Evolutionary conservation across 1,139 yeast genomes (phyloP), one percentile per base, ranked within the genome.

Genomic region (Debaryomyces subglobosus): DNA sequence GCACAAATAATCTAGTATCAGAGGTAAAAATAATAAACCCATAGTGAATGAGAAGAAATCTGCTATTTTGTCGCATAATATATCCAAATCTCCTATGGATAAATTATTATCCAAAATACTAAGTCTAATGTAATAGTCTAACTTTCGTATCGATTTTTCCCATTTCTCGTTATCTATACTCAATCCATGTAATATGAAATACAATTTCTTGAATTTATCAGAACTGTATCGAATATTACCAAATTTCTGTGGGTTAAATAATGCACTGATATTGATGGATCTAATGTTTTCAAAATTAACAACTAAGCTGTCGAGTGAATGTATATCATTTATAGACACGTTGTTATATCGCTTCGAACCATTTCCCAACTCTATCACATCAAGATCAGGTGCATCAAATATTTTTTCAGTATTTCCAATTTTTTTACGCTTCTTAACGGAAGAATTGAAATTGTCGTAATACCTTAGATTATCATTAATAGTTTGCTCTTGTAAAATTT

Each of bases 81-180:
- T 23, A 24, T 48, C 39, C 24, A 59, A 49, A 27, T 59, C 61
- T 10, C 45, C 34, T 8, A 36, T 24, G 6, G 57, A 48, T 24
- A 57, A 45, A 24, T 55, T 55, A 15, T 61, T 60, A 46, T 62
- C 64, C 10, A 59, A 41, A 10, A 62, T 43, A 20, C 57, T 57
- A 7, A 62, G 48, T 15, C 59, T 51, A n/a, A 62, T 36, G 37
- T 50, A 58, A 44, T 55, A 58, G 39, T 63, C 62, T 3, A 63
- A 35, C 36, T 53, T 55, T n/a, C 49, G 48, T 13, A 49, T 33
- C n/a, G 23, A 29, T 9, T 39, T 15, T 5, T 32, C 36, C 16
- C 20, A 30, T n/a, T 21, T n/a, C 10, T 39, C 21, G 21, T 7
- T 12, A 13, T 49, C 50, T 6, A 27, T 35, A 20, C 43, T 18